Conservation (phyloP, 495 filamentous ascomycete species). For the Elaphomyces granulatus region DNA sequence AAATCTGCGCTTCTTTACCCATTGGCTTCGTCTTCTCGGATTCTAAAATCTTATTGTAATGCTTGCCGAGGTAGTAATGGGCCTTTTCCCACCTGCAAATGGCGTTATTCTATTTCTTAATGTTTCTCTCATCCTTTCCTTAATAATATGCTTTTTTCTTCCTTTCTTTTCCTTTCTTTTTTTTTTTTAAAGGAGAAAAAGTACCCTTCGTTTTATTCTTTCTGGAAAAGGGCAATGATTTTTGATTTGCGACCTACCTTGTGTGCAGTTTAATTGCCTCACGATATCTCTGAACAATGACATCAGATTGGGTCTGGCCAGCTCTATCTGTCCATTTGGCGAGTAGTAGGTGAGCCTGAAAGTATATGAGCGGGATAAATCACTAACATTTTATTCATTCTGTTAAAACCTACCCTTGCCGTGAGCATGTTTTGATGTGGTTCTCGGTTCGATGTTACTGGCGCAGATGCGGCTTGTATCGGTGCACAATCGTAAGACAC, state of each 20-base stretch:
- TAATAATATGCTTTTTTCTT: no score
- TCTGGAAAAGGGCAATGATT: no score
- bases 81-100: slow-evolving; percentile 74
- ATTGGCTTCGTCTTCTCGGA: slow-evolving; percentile 65
- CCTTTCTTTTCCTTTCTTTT: no score
- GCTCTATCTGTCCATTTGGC: slow-evolving; percentile 95
- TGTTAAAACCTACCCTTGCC: slow-evolving; percentile 27
- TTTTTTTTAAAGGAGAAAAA: no score
- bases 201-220: no score
- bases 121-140: no score
- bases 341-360: slow-evolving; percentile 60
- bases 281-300: slow-evolving; percentile 64
- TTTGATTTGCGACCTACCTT: slow-evolving; percentile 14
- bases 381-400: no score
- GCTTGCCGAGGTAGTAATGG: slow-evolving; percentile 89
- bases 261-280: slow-evolving; percentile 43
- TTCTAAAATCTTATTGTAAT: slow-evolving; percentile 94
- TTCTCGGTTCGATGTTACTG: slow-evolving; percentile 19
- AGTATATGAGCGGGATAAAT: slow-evolving; percentile 1
- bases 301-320: slow-evolving; percentile 71
- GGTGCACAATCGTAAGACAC: slow-evolving; percentile 32
- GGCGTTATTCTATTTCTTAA: no score
- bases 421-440: slow-evolving; percentile 34
- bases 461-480: slow-evolving; percentile 22
- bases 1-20: slow-evolving; percentile 44